Base-by-base conservation (phyloP, 1,139 yeast genomes). In the Pichia sp. region DNA sequence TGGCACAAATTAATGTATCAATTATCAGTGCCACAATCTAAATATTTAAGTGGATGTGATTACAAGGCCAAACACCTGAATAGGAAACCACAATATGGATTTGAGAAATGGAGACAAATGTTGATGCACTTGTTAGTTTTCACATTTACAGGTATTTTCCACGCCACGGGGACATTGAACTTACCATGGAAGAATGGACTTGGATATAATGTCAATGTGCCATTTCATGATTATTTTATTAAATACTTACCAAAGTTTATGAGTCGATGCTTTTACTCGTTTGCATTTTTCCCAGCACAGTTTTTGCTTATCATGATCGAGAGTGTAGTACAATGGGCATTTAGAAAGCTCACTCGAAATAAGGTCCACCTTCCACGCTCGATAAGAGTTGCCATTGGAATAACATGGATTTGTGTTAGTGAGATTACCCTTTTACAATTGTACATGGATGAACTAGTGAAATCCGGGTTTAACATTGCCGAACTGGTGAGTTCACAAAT, bases 1-100 rank as follows among this genome's bases (percentile, higher is more conserved):
- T 55, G 57, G 58, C 58, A 55, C 39, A 46, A 52, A 39, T 36
- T 53, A 16, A 49, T 54, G 55, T 52, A 53, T 27, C 48, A 37
- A n/a, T 42, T 48, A 45, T 42, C 56, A 1, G 56, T 49, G 7
- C 56, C 56, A 11, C 39, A 53, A n/a, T 50, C 54, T 2, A 43
- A 34, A 16, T 32, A 15, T 13, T 18, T 51, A 15, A 29, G 44
- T 1, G 48, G 50, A 11, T 39, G 45, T 35, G 42, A 42, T 27
- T 44, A 39, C 16, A 45, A 41, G 24, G 37, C 46, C 15, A 34
- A 40, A 29, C 43, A 44, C 26, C 7, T 26, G 9, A n/a, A 37
- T 22, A 20, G 12, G 13, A 20, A 29, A 26, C 38, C 48, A 9
- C 30, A 27, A n/a, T 37, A 24, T 39, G 40, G 49, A 18, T 20